Conservation (phyloP, 1,284 basidiomycete species). For the Microbotryum intermedium region DNA sequence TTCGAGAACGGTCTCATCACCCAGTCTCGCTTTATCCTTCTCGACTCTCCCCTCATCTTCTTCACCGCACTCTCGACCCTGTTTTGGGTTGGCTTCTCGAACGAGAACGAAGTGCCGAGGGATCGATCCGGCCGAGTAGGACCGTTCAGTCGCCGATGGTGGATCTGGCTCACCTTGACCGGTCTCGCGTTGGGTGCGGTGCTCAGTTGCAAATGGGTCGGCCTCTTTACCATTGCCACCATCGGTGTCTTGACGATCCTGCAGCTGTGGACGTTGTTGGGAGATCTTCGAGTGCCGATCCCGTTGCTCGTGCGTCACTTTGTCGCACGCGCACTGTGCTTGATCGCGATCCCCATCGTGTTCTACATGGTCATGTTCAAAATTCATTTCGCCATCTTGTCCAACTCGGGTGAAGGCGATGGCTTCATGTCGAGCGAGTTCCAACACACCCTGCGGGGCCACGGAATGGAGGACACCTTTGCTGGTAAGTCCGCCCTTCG, state of each 20-base stretch:
- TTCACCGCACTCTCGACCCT: constrained; percentile 87
- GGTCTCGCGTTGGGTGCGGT: constrained; percentile 86
- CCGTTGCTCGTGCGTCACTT: constrained; percentile 74
- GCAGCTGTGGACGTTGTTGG: constrained; percentile 85
- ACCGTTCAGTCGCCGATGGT: constrained; percentile 60
- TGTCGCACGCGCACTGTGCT: constrained; percentile 72
- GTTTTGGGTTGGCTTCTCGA: constrained; percentile 81
- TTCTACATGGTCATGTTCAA: constrained; percentile 96
- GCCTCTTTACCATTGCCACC: constrained; percentile 96
- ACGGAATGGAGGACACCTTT: constrained; percentile 83
- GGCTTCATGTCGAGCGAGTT: constrained; percentile 99
- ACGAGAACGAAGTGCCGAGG: constrained; percentile 58
- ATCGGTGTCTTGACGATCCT: constrained; percentile 74
- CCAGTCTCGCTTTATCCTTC: constrained; percentile 91
- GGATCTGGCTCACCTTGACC: constrained; percentile 81
- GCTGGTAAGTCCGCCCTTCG: constrained; percentile 52
- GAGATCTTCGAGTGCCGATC: constrained; percentile 72
- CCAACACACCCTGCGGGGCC: constrained; percentile 88
- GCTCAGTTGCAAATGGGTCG: constrained; percentile 95
- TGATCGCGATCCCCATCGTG: constrained; percentile 70
- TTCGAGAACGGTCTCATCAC: constrained; percentile 96
- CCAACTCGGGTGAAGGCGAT: constrained; percentile 88
- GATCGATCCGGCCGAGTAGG: constrained; percentile 20
- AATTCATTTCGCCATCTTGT: constrained; percentile 84
- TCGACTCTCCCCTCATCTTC: constrained; percentile 94